Evolutionary conservation across 2,329 filamentous ascomycete genomes (phyloP), one percentile per base, ranked within the genome.

Genomic region (Stemphylium beticola): DNA sequence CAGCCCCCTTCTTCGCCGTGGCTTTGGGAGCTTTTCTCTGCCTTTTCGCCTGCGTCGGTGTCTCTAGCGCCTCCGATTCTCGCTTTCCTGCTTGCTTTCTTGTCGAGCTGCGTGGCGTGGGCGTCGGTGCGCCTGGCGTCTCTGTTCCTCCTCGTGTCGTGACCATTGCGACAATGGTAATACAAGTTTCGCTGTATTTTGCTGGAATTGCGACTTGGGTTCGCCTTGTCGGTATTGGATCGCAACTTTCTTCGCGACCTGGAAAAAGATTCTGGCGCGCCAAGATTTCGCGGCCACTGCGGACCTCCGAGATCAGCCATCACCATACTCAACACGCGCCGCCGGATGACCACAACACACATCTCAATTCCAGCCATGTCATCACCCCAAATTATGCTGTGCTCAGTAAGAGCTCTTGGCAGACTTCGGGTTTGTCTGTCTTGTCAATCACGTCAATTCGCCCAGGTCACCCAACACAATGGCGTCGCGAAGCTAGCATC

Each of bases 91-190:
- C 42, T 22, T 53, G 56, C 48, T 64, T 69, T 41, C 57, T 66
- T 24, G 53, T 53, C 31, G 71, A 67, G 49, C 66, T 69, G 36
- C 55, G 60, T 44, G 64, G 68, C 31, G 69, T 72, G 15, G 52
- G 52, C 36, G 47, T 51, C 31, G 52, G 47, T 9, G 59, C 65
- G 33, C 66, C 64, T 8, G 65, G 65, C 22, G 66, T 68, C 45
- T 65, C 65, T 34, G 66, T 68, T 11, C 69, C 73, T 55, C 68
- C 63, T 52, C 72, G 67, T 24, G 71, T 74, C 5, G 69, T 72
- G 46, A 75, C 73, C 73, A 75, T 75, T 34, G 58, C 59, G 55
- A 49, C 43, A 44, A 58, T 51, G 12, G 37, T 46, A 15, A n/a
- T 41, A 9, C 26, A 11, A 55, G 22, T 43, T 61, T 52, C 29